A percentile compares a stretch with the other conserved stretches of the same genome.
phyloP scores from a whole-genome alignment of 768 basidiomycete genomes.

The Suillus subalutaceus region DNA sequence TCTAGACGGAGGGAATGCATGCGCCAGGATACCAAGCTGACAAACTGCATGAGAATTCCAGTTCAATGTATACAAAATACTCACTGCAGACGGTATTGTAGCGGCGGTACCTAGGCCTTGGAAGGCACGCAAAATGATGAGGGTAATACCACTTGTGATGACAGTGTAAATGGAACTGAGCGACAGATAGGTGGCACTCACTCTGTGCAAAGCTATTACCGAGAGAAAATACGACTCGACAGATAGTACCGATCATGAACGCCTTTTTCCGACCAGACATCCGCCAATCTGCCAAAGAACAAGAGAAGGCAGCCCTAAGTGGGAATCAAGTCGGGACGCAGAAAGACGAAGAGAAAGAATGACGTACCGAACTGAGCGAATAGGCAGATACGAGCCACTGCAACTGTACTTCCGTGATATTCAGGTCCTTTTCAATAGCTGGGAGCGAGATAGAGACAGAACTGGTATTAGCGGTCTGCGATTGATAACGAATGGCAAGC shows the following conservation, averaged over 20 bases:
- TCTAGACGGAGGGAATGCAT: slow-evolving; percentile 69
- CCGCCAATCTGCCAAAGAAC: slow-evolving; percentile 75
- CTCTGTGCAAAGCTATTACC: slow-evolving; percentile 64
- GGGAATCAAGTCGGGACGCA: not conserved
- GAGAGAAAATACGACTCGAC: slow-evolving; percentile 59
- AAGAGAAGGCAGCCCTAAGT: slow-evolving; percentile 75
- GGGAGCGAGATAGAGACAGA: slow-evolving; percentile 55
- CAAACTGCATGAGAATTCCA: slow-evolving; percentile 8
- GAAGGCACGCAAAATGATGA: slow-evolving; percentile 74
- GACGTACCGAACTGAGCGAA: slow-evolving; percentile 61
- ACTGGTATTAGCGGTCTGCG: slow-evolving; percentile 38
- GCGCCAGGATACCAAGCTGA: slow-evolving; percentile 81
- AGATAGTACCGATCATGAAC: slow-evolving; percentile 64
- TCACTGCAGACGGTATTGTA: slow-evolving; percentile 71
- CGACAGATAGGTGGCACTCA: slow-evolving; percentile 23
- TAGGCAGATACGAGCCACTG: slow-evolving; percentile 75
- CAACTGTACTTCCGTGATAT: slow-evolving; percentile 52
- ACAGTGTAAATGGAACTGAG: not conserved
- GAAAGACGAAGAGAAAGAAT: slow-evolving; percentile 5
- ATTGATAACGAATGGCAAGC: not conserved
- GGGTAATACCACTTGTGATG: slow-evolving; percentile 50
- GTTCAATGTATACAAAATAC: slow-evolving; percentile 3
- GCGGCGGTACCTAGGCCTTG: slow-evolving; percentile 83
- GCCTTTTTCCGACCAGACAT: slow-evolving; percentile 73
- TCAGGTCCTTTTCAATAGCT: slow-evolving; percentile 49